Percentiles rank a stretch among this genome's conserved stretches.
Evolutionary conservation across 257 asterid species (phyloP).

Genomic region (Solanum bulbocastanum): DNA sequence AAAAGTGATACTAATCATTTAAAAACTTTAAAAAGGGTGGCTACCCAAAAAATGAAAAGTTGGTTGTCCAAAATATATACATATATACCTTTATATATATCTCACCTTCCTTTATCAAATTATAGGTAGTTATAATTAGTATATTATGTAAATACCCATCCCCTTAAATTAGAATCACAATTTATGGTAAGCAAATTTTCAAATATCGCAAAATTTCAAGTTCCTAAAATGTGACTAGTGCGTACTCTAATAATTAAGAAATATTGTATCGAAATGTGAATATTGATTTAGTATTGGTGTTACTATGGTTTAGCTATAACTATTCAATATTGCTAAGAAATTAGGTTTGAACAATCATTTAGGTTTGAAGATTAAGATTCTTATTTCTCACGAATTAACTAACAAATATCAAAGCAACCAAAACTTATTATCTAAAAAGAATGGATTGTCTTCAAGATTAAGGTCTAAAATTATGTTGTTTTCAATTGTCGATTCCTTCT

Average conservation of each 20-base stretch:
- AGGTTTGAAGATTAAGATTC: background rate
- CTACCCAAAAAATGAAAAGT: background rate
- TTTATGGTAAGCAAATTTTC: no score
- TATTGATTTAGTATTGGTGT: background rate
- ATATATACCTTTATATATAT: no score
- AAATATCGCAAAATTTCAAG: no score
- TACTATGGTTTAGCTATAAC: background rate
- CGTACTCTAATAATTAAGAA: background rate
- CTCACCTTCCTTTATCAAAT: background rate
- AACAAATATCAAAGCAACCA: background rate
- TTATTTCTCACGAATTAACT: background rate
- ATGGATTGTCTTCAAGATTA: background rate
- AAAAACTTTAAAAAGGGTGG: background rate
- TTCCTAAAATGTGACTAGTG: background rate
- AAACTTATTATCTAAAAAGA: background rate
- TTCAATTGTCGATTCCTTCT: background rate
- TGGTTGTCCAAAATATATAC: background rate
- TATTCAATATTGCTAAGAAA: background rate
- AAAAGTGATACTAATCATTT: no score
- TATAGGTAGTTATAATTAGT: no score
- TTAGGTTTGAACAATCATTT: background rate
- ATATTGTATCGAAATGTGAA: background rate
- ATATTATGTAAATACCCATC: background rate
- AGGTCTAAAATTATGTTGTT: background rate
- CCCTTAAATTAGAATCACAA: background rate